phyloP scores from a whole-genome alignment of 225 moss, liverwort and hornwort species.

The Bryoerythrophyllum caledonicum region DNA sequence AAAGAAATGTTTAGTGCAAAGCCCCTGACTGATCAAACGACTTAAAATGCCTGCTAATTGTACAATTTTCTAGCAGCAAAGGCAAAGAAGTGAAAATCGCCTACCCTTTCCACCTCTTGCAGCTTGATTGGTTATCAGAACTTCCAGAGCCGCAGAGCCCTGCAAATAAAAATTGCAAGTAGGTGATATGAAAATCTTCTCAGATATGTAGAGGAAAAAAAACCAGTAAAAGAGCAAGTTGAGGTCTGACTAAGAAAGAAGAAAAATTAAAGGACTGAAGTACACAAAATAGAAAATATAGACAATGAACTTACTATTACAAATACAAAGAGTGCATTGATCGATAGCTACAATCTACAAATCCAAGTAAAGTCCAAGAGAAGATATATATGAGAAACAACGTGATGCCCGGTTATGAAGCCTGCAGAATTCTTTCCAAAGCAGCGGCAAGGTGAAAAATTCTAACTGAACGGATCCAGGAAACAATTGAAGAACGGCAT shows the following conservation, averaged over 20 bases:
- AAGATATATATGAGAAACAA: background rate
- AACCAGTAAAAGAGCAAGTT: background rate
- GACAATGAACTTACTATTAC: background rate
- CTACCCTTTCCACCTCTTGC: conserved; percentile 91
- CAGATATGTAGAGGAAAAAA: background rate
- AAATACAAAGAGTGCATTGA: background rate
- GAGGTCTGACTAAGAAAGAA: background rate
- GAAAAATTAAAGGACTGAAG: background rate
- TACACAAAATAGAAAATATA: background rate
- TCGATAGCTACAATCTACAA: background rate
- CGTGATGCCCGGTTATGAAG: background rate
- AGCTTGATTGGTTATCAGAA: conserved; percentile 90
- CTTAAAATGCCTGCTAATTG: conserved; percentile 21
- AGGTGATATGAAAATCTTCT: background rate
- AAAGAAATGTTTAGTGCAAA: background rate
- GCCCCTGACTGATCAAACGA: background rate
- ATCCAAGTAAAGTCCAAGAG: background rate
- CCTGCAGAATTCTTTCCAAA: background rate
- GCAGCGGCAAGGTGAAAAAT: background rate
- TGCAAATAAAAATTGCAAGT: conserved; percentile 26
- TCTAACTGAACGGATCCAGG: background rate
- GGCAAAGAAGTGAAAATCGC: conserved; percentile 6
- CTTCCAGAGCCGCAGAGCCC: conserved; percentile 77
- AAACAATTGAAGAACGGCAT: background rate
- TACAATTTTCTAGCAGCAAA: conserved; percentile 16